Percentiles rank a stretch among this genome's conserved stretches.
Conservation (phyloP, 305 asterid genomes). For the Rubia occidens region DNA sequence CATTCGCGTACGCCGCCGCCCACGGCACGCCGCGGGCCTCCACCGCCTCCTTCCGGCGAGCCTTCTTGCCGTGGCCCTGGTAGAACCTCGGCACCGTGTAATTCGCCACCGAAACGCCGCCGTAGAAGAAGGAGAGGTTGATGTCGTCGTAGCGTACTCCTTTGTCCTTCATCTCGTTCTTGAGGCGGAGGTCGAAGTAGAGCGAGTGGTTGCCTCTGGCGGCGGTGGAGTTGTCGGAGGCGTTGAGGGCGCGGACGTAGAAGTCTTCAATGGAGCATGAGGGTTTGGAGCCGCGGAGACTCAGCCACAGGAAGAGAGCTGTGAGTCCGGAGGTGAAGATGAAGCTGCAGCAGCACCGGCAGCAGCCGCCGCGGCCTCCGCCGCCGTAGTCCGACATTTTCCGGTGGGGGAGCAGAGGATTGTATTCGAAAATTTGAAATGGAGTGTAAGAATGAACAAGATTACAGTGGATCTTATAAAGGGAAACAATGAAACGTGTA, state of each 20-base stretch:
- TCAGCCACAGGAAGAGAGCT: constrained; percentile 70
- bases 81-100: constrained; percentile 23
- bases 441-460: not conserved
- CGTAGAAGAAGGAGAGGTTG: constrained; percentile 26
- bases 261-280: constrained; percentile 29
- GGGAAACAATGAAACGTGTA: not conserved
- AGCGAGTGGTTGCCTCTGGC: constrained; percentile 17
- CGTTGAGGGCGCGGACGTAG: constrained; percentile 33
- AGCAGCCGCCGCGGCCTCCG: constrained; percentile 18
- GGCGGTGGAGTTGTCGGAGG: constrained; percentile 14
- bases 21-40: constrained; percentile 26
- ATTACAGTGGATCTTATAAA: not conserved
- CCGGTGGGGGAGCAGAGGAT: not conserved
- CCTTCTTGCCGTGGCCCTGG: constrained; percentile 32
- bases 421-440: not conserved
- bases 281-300: constrained; percentile 45
- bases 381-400: constrained; percentile 35
- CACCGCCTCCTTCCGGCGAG: constrained; percentile 16
- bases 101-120: constrained; percentile 23
- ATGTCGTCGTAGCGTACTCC: constrained; percentile 25
- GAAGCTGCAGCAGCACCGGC: constrained; percentile 37
- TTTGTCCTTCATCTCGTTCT: constrained; percentile 27
- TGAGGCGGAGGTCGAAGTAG: constrained; percentile 24
- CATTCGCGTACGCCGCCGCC: constrained; percentile 18
- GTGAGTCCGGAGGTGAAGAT: constrained; percentile 50